Percentiles rank a stretch among this genome's conserved stretches.
Conservation (phyloP, 495 filamentous ascomycete genomes). For the Penicillium ochrochloron region DNA sequence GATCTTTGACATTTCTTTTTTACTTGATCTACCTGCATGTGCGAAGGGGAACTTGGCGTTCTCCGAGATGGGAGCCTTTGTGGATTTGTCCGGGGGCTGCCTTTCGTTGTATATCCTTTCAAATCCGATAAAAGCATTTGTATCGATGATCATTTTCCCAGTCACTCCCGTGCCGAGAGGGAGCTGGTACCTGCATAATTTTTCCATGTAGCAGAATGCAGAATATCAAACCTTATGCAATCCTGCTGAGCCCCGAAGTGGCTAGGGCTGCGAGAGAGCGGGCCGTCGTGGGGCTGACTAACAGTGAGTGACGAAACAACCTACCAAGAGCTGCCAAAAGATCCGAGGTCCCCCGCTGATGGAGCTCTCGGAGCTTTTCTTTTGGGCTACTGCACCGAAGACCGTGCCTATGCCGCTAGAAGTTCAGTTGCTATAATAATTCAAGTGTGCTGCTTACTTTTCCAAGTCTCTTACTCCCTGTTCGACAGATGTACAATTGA, state of each 20-base stretch:
- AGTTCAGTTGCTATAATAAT: background rate
- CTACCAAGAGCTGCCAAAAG: background rate
- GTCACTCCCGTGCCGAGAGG: no score
- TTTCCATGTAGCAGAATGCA: background rate
- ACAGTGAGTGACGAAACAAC: background rate
- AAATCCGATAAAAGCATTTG: background rate
- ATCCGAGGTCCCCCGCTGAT: conserved; percentile 7
- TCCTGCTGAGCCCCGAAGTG: background rate
- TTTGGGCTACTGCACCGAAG: background rate
- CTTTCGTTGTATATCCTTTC: background rate
- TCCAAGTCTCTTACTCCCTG: background rate
- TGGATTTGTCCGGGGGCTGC: background rate
- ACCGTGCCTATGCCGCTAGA: background rate
- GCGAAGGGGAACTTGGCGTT: conserved; percentile 30
- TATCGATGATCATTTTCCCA: background rate
- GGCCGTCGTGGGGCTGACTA: conserved; percentile 4
- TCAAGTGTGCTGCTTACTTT: background rate
- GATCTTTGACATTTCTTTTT: conserved; percentile 12
- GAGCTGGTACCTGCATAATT: background rate
- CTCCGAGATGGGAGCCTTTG: conserved; percentile 8
- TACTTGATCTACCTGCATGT: conserved; percentile 24
- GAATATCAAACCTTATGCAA: background rate
- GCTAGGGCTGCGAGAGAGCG: conserved; percentile 1
- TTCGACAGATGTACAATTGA: conserved; percentile 4
- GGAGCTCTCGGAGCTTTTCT: background rate